Conservation (phyloP, 2,329 filamentous ascomycete species). For the Aureobasidium leucospermi region DNA sequence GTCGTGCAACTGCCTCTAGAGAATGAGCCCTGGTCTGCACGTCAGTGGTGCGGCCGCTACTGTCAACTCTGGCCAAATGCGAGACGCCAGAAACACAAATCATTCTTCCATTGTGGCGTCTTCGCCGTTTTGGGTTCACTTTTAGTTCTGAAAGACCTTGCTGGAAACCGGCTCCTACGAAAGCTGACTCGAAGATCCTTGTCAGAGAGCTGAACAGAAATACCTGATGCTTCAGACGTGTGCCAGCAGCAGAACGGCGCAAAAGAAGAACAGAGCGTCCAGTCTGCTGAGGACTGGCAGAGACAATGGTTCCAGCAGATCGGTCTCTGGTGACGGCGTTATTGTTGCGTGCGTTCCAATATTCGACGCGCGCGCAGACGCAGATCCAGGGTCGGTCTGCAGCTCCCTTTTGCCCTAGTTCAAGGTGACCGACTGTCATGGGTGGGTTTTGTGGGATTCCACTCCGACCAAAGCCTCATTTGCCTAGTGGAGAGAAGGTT, state of each 20-base stretch:
- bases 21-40: constrained; percentile 8
- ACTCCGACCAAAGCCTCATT: constrained; percentile 9
- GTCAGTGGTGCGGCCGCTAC: constrained; percentile 13
- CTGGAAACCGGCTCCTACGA: neutral
- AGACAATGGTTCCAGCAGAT: constrained; percentile 2
- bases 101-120: constrained; percentile 9
- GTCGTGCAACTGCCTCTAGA: constrained; percentile 8
- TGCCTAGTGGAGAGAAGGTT: neutral
- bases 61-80: constrained; percentile 3
- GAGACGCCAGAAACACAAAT: constrained; percentile 14
- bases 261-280: neutral
- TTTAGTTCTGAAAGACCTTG: neutral
- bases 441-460: constrained; percentile 1
- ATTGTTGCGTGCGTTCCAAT: constrained; percentile 7
- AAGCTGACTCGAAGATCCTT: constrained; percentile 1
- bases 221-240: neutral
- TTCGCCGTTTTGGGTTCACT: constrained; percentile 13
- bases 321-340: constrained; percentile 1
- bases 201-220: neutral
- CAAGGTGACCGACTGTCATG: neutral
- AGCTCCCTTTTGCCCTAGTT: neutral
- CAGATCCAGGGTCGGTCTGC: constrained; percentile 3
- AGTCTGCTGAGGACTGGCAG: neutral
- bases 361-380: neutral
- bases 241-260: neutral